These are phyloP conservation scores for Lenzites betulinus DNA, from an alignment of 768 basidiomycete species.

Conservation along the genomic window DNA sequence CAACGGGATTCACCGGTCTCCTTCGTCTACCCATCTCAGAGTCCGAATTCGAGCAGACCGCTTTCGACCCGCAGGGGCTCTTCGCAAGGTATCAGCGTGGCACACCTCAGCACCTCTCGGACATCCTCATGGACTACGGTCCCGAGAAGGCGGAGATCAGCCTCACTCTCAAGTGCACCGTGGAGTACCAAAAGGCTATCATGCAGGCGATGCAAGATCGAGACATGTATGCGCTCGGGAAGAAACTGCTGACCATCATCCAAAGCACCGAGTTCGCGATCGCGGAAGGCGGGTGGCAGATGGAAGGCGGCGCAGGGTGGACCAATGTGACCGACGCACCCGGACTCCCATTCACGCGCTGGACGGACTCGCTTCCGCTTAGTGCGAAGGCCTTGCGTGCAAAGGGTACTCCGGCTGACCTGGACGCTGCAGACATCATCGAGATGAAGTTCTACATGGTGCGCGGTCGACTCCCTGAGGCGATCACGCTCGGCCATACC, in stretches of 20 bases:
- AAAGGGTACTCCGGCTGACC: conserved; percentile 41
- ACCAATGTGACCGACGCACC: conserved; percentile 37
- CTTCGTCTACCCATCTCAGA: conserved; percentile 48
- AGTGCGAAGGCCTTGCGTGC: conserved; percentile 50
- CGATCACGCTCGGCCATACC: conserved; percentile 45
- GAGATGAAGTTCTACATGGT: conserved; percentile 61
- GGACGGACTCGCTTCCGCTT: conserved; percentile 55
- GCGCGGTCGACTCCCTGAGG: conserved; percentile 47
- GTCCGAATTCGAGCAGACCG: conserved; percentile 44
- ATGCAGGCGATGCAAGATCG: conserved; percentile 45
- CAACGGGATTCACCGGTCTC: conserved; percentile 52
- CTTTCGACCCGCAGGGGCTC: conserved; percentile 50
- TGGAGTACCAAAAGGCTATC: conserved; percentile 54
- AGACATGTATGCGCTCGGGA: conserved; percentile 52
- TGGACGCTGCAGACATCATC: conserved; percentile 58
- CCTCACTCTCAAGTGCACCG: conserved; percentile 41
- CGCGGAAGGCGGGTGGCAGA: conserved; percentile 51
- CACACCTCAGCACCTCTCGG: conserved; percentile 46
- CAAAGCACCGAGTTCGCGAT: conserved; percentile 59
- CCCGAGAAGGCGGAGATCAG: conserved; percentile 47
- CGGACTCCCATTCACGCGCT: conserved; percentile 48
- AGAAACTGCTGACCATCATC: conserved; percentile 49
- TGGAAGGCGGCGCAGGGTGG: conserved; percentile 41
- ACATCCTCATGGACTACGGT: conserved; percentile 53
- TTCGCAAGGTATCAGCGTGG: conserved; percentile 40